Conservation (phyloP, 371 early-diverging fungal species). For the Mucor piriformis region DNA sequence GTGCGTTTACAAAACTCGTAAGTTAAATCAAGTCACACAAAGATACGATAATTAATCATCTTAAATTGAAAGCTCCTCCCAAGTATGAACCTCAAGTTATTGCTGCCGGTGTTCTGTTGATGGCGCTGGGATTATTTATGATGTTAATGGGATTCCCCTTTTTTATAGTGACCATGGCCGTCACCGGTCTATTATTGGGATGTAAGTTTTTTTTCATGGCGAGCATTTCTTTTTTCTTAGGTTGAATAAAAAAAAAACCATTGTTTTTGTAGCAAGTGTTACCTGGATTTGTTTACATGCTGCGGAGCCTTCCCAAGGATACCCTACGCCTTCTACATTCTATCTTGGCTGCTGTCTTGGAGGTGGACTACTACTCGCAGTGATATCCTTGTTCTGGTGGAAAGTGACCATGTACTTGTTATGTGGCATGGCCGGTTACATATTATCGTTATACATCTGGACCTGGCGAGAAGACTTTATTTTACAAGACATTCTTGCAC, state of each 20-base stretch:
- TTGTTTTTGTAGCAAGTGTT: constrained; percentile 1
- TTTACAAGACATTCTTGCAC: constrained; percentile 30
- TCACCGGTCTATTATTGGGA: constrained; percentile 31
- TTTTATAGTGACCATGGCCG: constrained; percentile 31
- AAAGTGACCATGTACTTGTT: constrained; percentile 21
- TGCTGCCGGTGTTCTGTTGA: constrained; percentile 5
- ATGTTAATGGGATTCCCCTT: constrained; percentile 24
- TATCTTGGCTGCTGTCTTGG: constrained; percentile 24
- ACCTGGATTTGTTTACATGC: constrained; percentile 5
- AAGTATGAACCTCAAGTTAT: constrained; percentile 2
- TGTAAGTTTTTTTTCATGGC: constrained; percentile 13
- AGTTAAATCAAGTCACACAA: not conserved
- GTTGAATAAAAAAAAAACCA: not conserved
- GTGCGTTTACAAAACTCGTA: not conserved
- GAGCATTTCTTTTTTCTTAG: too few species aligned
- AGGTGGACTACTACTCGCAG: constrained; percentile 22
- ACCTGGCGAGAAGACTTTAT: constrained; percentile 41
- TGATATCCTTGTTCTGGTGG: constrained; percentile 18
- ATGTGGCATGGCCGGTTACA: constrained; percentile 24
- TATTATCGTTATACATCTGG: constrained; percentile 39
- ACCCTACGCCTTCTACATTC: constrained; percentile 21
- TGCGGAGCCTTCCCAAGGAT: constrained; percentile 26
- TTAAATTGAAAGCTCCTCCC: not conserved
- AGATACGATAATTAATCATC: not conserved
- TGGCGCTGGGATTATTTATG: constrained; percentile 23